Evolutionary conservation across 2,329 filamentous ascomycete species (phyloP), one percentile per base, ranked within the genome.

Genomic region (Exophiala viscosa): DNA sequence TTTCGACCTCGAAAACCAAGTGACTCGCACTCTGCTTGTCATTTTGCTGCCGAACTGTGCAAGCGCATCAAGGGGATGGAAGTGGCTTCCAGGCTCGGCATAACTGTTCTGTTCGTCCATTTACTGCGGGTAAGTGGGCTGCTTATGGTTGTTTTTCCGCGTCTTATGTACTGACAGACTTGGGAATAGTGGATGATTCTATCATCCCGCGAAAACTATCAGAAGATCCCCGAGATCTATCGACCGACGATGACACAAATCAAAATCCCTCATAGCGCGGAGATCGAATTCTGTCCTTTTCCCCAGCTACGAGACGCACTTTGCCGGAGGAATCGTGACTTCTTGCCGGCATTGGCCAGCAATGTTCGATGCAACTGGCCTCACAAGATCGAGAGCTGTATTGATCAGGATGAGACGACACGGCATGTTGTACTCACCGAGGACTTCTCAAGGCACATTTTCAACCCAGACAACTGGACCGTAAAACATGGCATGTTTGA

Each of bases 361-460:
- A 52, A 48, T 20, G 44, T 48, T 8, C 35, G 33, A 10, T 52
- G 45, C n/a, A 48, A 52, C 17, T 52, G 50, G 44, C 44, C 44
- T 2, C 33, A 48, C 38, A 9, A 5, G 11, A 13, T 23, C 10
- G 40, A 44, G 5, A 36, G 3, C 5, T 52, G 50, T 23, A 35
- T 48, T 9, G 33, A 48, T 28, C n/a, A 7, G 8, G 10, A 34
- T 15, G 15, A 44, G 28, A 31, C 35, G 6, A 34, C 50, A 20
- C 14, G 20, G 6, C 44, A 43, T 42, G 28, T 42, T 36, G 14
- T 48, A 20, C 44, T 44, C 15, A 43, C 50, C 2, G 50, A 43
- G 13, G 34, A 15, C 8, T 52, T 52, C 33, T n/a, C 10, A 9
- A 23, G 17, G 9, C 50, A 48, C 38, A n/a, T 38, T 14, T n/a